Conservation (phyloP, 176 grass and related monocot species). For the Pharus latifolius region DNA sequence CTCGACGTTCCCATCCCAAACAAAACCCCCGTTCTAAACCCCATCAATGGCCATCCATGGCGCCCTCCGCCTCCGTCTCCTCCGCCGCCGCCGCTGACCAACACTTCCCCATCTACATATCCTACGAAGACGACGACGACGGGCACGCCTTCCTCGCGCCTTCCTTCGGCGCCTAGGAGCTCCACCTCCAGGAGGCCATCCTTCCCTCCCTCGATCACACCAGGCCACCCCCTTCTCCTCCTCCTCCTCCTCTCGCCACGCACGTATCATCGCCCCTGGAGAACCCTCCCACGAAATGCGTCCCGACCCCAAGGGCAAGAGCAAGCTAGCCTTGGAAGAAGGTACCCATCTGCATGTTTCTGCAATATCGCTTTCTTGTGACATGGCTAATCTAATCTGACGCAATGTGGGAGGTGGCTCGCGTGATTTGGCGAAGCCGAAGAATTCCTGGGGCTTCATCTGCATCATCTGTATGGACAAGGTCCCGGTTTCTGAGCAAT, state of each 20-base stretch:
- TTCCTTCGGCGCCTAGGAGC: slow-evolving; percentile 6
- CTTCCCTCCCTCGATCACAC: slow-evolving; percentile 23
- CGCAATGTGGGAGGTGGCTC: neutral
- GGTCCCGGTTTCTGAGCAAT: slow-evolving; percentile 8
- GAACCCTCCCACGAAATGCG: neutral
- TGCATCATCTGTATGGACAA: slow-evolving; percentile 56
- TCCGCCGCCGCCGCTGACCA: neutral
- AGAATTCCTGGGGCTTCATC: slow-evolving; percentile 16
- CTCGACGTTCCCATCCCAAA: neutral
- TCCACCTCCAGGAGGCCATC: slow-evolving; percentile 39
- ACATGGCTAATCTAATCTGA: neutral
- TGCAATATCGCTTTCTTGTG: too few species aligned
- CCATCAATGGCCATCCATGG: slow-evolving; percentile 6
- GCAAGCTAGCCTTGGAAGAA: slow-evolving; percentile 12
- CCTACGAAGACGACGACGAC: slow-evolving; percentile 1
- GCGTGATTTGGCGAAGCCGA: neutral
- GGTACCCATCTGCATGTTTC: slow-evolving; percentile 2
- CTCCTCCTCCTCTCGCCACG: neutral
- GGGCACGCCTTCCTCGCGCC: neutral
- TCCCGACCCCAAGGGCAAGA: slow-evolving; percentile 26
- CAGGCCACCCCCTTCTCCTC: neutral
- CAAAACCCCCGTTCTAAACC: neutral
- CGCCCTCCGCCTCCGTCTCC: neutral
- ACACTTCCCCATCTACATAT: slow-evolving; percentile 1
- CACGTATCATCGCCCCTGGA: neutral